Conservation (phyloP, 305 asterid genomes). For the Salvia sclarea region DNA sequence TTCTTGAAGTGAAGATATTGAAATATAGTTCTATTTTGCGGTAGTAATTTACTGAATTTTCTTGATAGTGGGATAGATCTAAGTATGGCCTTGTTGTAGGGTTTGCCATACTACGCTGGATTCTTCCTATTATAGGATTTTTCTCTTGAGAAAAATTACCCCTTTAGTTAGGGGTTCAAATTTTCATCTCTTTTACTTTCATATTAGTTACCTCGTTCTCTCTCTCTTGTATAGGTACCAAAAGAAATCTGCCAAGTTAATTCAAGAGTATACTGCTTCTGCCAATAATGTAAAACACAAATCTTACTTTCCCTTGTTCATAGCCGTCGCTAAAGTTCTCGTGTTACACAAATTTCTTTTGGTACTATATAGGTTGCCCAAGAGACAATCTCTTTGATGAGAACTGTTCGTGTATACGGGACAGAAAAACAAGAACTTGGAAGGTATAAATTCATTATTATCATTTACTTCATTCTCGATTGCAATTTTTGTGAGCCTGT, state of each 20-base stretch:
- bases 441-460: slow-evolving; percentile 49
- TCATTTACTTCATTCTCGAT: not conserved
- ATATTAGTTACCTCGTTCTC: slow-evolving; percentile 3
- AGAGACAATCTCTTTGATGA: slow-evolving; percentile 92
- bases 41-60: slow-evolving; percentile 18
- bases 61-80: slow-evolving; percentile 22
- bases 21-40: not conserved
- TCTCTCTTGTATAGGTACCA: slow-evolving; percentile 66
- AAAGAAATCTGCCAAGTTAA: slow-evolving; percentile 86
- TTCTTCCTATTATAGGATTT: not conserved
- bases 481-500: not conserved
- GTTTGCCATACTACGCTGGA: slow-evolving; percentile 2
- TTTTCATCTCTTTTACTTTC: slow-evolving; percentile 14
- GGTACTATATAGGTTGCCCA: slow-evolving; percentile 72
- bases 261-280: slow-evolving; percentile 91
- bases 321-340: slow-evolving; percentile 13
- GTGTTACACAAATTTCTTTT: slow-evolving; percentile 22
- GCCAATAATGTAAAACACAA: slow-evolving; percentile 77
- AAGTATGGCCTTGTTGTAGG: slow-evolving; percentile 12
- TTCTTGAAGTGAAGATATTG: not conserved
- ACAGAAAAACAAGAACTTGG: slow-evolving; percentile 82
- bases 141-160: not conserved
- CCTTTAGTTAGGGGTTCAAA: not conserved
- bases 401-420: slow-evolving; percentile 95
- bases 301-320: slow-evolving; percentile 17